phyloP scores from a whole-genome alignment of 1,284 basidiomycete genomes.

The Kwoniella shivajii region DNA sequence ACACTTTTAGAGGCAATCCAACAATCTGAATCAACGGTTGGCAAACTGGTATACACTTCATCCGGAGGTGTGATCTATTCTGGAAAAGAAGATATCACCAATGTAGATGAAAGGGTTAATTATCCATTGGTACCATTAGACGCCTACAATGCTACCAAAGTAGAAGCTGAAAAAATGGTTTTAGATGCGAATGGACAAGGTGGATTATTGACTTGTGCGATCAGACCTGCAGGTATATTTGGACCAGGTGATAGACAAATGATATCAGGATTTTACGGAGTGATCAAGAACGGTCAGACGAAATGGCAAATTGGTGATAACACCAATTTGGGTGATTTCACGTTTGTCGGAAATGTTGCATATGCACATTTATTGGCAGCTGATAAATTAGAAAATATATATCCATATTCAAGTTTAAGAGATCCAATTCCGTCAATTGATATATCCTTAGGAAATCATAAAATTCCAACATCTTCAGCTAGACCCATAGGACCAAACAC shows the following conservation, averaged over 20 bases:
- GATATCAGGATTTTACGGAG: slow-evolving; percentile 76
- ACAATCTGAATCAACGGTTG: slow-evolving; percentile 63
- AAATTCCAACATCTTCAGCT: slow-evolving; percentile 74
- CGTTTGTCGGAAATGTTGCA: slow-evolving; percentile 94
- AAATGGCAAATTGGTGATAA: slow-evolving; percentile 94
- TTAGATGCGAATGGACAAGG: slow-evolving; percentile 81
- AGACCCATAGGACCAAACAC: slow-evolving; percentile 79
- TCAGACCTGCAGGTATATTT: slow-evolving; percentile 95
- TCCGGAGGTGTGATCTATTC: slow-evolving; percentile 92
- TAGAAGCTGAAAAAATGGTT: slow-evolving; percentile 81
- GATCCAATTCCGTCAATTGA: slow-evolving; percentile 66
- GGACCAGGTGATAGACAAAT: slow-evolving; percentile 92
- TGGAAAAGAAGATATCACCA: slow-evolving; percentile 71
- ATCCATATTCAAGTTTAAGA: slow-evolving; percentile 57
- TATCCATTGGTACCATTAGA: slow-evolving; percentile 78
- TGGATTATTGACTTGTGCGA: slow-evolving; percentile 82
- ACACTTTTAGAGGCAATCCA: slow-evolving; percentile 84
- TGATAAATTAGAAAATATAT: slow-evolving; percentile 59
- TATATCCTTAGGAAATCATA: slow-evolving; percentile 63
- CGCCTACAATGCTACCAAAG: slow-evolving; percentile 96
- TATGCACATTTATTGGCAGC: slow-evolving; percentile 93
- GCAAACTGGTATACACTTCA: slow-evolving; percentile 92
- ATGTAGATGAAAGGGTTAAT: slow-evolving; percentile 85
- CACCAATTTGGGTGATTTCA: slow-evolving; percentile 94
- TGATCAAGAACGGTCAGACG: slow-evolving; percentile 79